A percentile compares a stretch with the other conserved stretches of the same genome.
Conservation (phyloP, 306 rosid genomes). For the Echinosophora koreensis region DNA sequence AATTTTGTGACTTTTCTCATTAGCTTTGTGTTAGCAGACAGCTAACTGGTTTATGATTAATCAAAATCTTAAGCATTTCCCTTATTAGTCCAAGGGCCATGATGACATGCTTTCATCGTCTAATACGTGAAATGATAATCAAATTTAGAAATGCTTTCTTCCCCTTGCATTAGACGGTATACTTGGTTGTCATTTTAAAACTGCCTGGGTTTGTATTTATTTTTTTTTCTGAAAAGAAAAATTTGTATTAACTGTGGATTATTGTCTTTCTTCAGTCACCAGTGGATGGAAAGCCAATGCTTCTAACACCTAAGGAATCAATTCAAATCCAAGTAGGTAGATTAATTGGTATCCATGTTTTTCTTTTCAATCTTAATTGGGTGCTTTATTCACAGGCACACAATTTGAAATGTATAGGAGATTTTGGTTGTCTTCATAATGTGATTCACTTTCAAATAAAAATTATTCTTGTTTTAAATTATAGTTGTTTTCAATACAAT, state of each 20-base stretch:
- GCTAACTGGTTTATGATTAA: neutral
- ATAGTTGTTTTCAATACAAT: constrained; percentile 12
- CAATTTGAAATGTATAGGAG: constrained; percentile 1
- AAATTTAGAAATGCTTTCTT: neutral
- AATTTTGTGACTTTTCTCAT: constrained; percentile 8
- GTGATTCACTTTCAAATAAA: constrained; percentile 33
- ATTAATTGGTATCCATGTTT: constrained; percentile 11
- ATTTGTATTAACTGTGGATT: constrained; percentile 1
- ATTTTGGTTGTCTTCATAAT: neutral
- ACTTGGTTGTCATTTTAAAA: constrained; percentile 1
- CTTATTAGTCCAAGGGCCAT: neutral
- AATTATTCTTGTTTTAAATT: constrained; percentile 28
- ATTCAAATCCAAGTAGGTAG: constrained; percentile 88
- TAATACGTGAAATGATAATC: constrained; percentile 22
- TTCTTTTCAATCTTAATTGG: neutral
- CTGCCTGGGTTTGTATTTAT: neutral
- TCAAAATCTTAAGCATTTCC: neutral
- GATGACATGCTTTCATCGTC: neutral
- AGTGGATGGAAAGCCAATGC: constrained; percentile 98
- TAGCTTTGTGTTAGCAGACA: neutral
- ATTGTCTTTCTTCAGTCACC: constrained; percentile 74
- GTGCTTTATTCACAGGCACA: neutral
- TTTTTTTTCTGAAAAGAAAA: neutral
- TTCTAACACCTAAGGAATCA: constrained; percentile 95
- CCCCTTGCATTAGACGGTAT: constrained; percentile 2